A percentile compares a stretch with the other conserved stretches of the same genome.
These are phyloP conservation scores for Aleurites moluccanus DNA, from an alignment of 441 rosid species.

Conservation along the genomic window DNA sequence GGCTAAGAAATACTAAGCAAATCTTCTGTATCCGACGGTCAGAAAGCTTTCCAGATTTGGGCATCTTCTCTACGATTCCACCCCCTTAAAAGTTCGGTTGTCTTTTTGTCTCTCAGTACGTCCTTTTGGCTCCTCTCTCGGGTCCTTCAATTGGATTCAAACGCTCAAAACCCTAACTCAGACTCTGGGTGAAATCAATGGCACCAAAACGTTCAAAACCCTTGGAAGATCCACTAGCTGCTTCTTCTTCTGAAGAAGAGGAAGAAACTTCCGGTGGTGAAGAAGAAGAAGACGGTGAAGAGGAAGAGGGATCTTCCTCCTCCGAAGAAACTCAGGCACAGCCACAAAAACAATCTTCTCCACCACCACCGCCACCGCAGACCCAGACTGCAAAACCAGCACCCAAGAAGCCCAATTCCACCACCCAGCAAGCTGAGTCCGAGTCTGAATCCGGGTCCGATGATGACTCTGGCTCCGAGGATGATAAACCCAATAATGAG, in stretches of 20 bases:
- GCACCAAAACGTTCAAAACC: slow-evolving; percentile 30
- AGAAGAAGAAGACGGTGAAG: slow-evolving; percentile 17
- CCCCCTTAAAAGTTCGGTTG: background rate
- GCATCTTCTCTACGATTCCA: background rate
- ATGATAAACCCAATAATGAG: slow-evolving; percentile 3
- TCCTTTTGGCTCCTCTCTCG: background rate
- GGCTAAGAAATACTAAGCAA: background rate
- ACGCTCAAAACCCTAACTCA: background rate
- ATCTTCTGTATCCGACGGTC: background rate
- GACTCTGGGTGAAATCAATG: background rate
- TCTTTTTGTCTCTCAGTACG: background rate
- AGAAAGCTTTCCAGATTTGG: background rate
- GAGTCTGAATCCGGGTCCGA: slow-evolving; percentile 22
- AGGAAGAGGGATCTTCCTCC: slow-evolving; percentile 3
- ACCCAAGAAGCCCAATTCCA: slow-evolving; percentile 16
- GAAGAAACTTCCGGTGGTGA: slow-evolving; percentile 30
- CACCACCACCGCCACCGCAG: background rate
- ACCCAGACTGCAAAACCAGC: background rate
- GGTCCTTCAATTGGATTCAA: background rate
- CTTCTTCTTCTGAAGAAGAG: slow-evolving; percentile 42
- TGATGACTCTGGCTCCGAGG: slow-evolving; percentile 35
- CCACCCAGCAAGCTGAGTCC: slow-evolving; percentile 16
- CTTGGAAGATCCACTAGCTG: slow-evolving; percentile 43
- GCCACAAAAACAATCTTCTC: slow-evolving; percentile 7
- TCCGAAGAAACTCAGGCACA: background rate